Evolutionary conservation across 2,329 filamentous ascomycete genomes (phyloP).

Genomic region (Rutstroemia sp.): DNA sequence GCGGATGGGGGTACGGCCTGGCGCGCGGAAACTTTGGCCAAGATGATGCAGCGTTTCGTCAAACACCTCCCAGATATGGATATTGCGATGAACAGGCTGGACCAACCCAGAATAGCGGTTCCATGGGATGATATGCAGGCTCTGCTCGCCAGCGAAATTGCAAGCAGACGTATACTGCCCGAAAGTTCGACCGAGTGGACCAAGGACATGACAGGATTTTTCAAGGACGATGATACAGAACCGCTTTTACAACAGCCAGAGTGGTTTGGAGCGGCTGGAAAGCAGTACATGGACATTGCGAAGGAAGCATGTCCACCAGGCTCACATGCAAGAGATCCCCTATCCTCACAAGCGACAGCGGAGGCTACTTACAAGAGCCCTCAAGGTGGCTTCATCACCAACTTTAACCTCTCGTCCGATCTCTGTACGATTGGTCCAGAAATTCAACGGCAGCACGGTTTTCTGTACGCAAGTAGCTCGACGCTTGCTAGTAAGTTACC

Average conservation of each 20-base stretch:
- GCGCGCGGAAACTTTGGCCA: constrained; percentile 35
- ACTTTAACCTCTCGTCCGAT: constrained; percentile 52
- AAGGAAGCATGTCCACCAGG: constrained; percentile 50
- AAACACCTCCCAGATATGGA: constrained; percentile 54
- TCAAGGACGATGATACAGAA: constrained; percentile 15
- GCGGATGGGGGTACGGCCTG: constrained; percentile 24
- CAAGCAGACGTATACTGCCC: constrained; percentile 36
- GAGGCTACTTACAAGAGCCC: constrained; percentile 35
- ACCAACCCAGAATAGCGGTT: constrained; percentile 56
- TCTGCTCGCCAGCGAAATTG: constrained; percentile 41
- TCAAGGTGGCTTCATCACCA: constrained; percentile 45
- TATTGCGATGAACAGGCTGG: constrained; percentile 58
- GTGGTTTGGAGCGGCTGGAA: constrained; percentile 31
- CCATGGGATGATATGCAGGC: constrained; percentile 48
- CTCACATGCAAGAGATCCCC: constrained; percentile 38
- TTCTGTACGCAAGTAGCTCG: constrained; percentile 47
- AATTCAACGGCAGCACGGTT: constrained; percentile 43
- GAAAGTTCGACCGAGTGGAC: constrained; percentile 37
- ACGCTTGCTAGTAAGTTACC: constrained; percentile 46
- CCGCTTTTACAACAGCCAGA: constrained; percentile 16
- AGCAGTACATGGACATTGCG: constrained; percentile 53
- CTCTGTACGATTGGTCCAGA: constrained; percentile 49
- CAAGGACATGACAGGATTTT: constrained; percentile 32
- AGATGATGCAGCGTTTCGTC: constrained; percentile 36
- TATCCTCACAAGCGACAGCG: constrained; percentile 29